Evolutionary conservation across 83 land plant species (phyloP).

Genomic region (Picea engelmannii): DNA sequence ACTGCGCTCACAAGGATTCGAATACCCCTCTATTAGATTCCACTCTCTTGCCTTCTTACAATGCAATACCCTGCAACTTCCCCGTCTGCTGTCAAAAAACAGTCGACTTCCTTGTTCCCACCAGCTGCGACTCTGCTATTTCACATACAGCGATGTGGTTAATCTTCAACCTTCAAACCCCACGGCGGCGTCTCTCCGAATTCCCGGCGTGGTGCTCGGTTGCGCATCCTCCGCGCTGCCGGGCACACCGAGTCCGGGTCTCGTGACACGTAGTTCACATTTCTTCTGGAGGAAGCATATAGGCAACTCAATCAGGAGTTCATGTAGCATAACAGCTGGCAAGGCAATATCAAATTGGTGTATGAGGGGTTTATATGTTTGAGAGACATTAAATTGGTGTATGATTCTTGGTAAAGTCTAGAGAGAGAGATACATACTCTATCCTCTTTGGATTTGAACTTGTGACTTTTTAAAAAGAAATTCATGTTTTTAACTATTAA

Average conservation of each 20-base stretch:
- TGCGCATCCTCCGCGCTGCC: neutral
- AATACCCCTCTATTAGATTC: neutral
- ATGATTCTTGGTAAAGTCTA: no score
- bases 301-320: constrained; percentile 20
- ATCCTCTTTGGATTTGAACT: no score
- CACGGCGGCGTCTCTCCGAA: neutral
- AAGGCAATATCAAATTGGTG: no score
- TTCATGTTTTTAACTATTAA: no score
- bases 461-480: no score
- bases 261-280: constrained; percentile 43
- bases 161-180: neutral
- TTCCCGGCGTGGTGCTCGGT: no score
- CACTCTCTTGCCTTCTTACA: neutral
- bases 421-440: no score
- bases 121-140: constrained; percentile 20
- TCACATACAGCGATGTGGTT: neutral
- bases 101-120: neutral
- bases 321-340: no score
- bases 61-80: neutral
- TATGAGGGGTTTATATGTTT: no score
- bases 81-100: neutral
- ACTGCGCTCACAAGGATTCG: no score
- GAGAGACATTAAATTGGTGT: no score
- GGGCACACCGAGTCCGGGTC: constrained; percentile 34
- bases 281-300: no score